phyloP scores from a whole-genome alignment of 306 rosid species.

The Glycine tomentella region DNA sequence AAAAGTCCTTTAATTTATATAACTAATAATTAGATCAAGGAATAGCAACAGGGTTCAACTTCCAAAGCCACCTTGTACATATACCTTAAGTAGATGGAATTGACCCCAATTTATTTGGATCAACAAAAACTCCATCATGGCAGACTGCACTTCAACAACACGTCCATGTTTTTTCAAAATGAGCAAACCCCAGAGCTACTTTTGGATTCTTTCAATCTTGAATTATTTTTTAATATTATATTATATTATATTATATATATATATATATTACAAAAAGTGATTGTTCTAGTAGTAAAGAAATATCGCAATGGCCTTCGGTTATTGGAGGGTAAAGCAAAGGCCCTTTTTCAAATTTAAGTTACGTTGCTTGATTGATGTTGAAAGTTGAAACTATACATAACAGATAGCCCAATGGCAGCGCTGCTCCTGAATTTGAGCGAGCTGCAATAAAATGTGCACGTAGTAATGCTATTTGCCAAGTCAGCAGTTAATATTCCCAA shows the following conservation, averaged over 20 bases:
- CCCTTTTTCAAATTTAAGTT: too few relatives aligned
- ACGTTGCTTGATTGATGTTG: too few relatives aligned
- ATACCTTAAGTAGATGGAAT: background rate
- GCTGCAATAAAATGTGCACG: background rate
- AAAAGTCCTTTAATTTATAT: background rate
- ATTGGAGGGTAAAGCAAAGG: too few relatives aligned
- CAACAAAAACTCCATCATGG: conserved; percentile 5
- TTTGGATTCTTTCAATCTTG: background rate
- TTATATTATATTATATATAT: too few relatives aligned
- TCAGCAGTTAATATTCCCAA: background rate
- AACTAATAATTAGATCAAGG: background rate
- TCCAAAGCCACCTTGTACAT: background rate
- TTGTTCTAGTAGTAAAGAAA: too few relatives aligned
- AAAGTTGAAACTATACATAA: too few relatives aligned
- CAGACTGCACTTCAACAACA: background rate
- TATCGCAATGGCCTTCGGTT: too few relatives aligned
- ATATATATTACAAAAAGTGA: too few relatives aligned
- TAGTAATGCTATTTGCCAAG: too few relatives aligned
- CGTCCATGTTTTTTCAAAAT: background rate
- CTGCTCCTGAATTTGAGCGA: too few relatives aligned
- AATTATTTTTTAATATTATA: too few relatives aligned
- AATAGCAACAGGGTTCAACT: background rate
- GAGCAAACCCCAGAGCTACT: background rate
- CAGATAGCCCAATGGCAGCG: too few relatives aligned
- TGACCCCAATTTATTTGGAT: background rate